Evolutionary conservation across 108 stramenopile genomes (phyloP).

Genomic region (Nitzschia sp.): DNA sequence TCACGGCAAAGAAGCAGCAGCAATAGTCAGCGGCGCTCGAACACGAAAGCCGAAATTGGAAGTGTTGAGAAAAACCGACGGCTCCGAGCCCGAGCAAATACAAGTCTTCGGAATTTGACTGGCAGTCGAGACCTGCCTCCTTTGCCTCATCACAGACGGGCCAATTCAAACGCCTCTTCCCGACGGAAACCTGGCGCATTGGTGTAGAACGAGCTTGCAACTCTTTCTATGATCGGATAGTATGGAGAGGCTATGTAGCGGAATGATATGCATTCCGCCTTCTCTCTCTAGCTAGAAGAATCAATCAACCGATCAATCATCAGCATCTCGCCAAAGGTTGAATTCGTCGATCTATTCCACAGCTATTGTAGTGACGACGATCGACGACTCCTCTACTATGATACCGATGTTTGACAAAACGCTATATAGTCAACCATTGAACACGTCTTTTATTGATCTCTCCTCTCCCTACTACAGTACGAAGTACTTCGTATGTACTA

Average conservation of each 20-base stretch:
- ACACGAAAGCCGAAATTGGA: background rate
- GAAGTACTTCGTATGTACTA: too few relatives aligned
- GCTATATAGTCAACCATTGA: too few relatives aligned
- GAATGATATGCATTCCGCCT: slow-evolving; percentile 10
- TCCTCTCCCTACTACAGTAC: too few relatives aligned
- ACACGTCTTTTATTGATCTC: too few relatives aligned
- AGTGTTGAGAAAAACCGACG: background rate
- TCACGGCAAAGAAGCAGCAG: background rate
- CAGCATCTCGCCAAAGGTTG: too few relatives aligned
- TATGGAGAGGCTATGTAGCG: too few relatives aligned
- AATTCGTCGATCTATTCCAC: too few relatives aligned
- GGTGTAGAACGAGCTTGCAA: background rate
- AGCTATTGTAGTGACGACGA: too few relatives aligned
- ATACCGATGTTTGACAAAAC: too few relatives aligned
- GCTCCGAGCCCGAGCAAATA: background rate
- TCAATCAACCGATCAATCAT: too few relatives aligned
- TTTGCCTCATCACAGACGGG: slow-evolving; percentile 6
- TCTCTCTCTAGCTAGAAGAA: background rate
- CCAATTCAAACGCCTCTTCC: slow-evolving; percentile 8
- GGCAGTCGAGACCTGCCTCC: slow-evolving; percentile 18
- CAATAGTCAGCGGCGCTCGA: background rate
- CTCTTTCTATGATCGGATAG: background rate
- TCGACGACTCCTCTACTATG: too few relatives aligned
- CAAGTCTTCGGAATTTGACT: too few relatives aligned
- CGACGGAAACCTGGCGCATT: background rate